These are phyloP conservation scores for Globisporangium megalacanthum DNA, from an alignment of 352 stramenopile species.

Conservation along the genomic window DNA sequence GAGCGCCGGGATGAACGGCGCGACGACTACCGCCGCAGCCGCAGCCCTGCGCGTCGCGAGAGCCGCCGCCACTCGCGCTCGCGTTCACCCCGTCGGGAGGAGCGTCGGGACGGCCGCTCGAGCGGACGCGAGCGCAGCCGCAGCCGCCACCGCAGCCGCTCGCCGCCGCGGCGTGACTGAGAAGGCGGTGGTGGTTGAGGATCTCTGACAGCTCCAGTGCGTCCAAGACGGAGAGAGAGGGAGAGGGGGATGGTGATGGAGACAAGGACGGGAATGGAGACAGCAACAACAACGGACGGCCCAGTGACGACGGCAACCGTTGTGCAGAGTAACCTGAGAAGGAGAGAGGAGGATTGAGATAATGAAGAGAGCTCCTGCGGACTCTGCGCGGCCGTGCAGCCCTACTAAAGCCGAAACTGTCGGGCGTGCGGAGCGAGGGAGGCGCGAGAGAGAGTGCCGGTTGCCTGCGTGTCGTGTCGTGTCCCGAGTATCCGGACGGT, in stretches of 20 bases:
- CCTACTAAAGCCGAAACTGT: no score
- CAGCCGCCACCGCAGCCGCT: constrained; percentile 40
- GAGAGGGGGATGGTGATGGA: neutral
- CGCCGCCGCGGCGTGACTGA: constrained; percentile 52
- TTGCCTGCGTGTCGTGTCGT: no score
- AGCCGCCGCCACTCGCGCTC: constrained; percentile 27
- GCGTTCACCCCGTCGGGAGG: constrained; percentile 29
- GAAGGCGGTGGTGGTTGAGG: no score
- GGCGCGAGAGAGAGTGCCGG: neutral
- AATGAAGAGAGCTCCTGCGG: constrained; percentile 9
- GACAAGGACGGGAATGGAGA: no score
- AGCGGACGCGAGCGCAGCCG: constrained; percentile 23
- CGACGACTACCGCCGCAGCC: constrained; percentile 18
- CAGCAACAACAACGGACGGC: neutral
- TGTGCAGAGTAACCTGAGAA: constrained; percentile 6
- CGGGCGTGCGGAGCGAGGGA: neutral
- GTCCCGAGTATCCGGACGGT: no score
- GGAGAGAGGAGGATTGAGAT: constrained; percentile 12
- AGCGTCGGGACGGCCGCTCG: constrained; percentile 12
- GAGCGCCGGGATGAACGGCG: constrained; percentile 13
- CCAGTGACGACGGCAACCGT: neutral
- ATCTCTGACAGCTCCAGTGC: neutral
- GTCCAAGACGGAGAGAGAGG: constrained; percentile 1
- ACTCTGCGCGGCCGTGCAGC: no score
- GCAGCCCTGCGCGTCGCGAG: constrained; percentile 28